These are phyloP conservation scores for Helicostylum pulchrum DNA, from an alignment of 192 early-diverging fungal species.

Conservation along the genomic window DNA sequence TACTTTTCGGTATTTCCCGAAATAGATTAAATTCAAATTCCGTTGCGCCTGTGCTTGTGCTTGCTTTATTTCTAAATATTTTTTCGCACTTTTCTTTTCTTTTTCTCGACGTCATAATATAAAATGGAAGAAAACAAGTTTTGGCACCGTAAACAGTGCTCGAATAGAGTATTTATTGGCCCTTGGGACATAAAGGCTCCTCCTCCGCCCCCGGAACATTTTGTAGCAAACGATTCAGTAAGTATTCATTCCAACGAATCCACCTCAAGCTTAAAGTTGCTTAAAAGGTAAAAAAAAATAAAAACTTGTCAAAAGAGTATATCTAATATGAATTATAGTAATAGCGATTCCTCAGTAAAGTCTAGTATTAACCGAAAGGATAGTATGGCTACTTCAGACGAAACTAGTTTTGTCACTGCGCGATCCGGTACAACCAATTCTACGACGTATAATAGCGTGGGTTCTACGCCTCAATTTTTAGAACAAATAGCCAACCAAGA, in stretches of 20 bases:
- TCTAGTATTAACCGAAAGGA: neutral
- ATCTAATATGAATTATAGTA: neutral
- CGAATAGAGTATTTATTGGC: conserved; percentile 22
- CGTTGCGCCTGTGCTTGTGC: no score
- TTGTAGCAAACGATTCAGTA: neutral
- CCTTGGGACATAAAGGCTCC: conserved; percentile 17
- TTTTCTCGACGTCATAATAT: conserved; percentile 1
- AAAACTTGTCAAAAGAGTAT: neutral
- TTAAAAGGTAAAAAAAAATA: neutral
- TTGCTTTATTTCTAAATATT: no score
- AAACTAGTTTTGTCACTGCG: conserved; percentile 5
- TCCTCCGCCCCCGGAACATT: neutral
- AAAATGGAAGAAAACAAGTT: neutral
- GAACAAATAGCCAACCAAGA: neutral
- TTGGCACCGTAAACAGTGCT: conserved; percentile 13
- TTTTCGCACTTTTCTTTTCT: neutral
- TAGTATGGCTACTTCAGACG: neutral
- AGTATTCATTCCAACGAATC: neutral
- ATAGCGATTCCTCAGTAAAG: neutral
- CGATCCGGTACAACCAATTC: neutral
- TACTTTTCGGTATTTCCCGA: no score
- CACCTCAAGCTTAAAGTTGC: neutral
- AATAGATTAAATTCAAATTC: no score
- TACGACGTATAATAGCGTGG: neutral
- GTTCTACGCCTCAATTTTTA: neutral